Conservation (phyloP, 164 flowering plant species). For the Sextonia rubra region DNA sequence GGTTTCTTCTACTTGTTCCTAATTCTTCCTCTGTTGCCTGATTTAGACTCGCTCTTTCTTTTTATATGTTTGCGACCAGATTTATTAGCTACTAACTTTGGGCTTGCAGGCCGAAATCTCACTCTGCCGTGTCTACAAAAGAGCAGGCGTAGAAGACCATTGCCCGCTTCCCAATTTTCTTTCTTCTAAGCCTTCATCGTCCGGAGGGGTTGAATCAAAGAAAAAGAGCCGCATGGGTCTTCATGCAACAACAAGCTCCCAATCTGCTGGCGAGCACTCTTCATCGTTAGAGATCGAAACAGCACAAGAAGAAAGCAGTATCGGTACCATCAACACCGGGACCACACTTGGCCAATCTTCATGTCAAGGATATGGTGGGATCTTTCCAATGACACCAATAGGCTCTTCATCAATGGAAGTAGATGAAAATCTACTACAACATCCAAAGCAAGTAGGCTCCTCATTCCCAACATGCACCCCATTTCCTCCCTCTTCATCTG, state of each 20-base stretch:
- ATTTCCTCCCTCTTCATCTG: slow-evolving; percentile 19
- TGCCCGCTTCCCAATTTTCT: slow-evolving; percentile 52
- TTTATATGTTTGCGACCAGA: neutral
- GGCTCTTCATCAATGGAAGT: slow-evolving; percentile 17
- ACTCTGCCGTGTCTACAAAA: slow-evolving; percentile 85
- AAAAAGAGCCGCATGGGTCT: slow-evolving; percentile 10
- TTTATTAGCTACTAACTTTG: neutral
- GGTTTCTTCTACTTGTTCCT: neutral
- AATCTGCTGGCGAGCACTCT: slow-evolving; percentile 18
- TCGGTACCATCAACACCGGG: slow-evolving; percentile 38
- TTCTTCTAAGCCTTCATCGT: slow-evolving; percentile 40
- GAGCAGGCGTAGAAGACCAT: slow-evolving; percentile 89
- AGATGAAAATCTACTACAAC: slow-evolving; percentile 10
- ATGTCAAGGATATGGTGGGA: slow-evolving; percentile 13
- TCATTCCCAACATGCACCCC: slow-evolving; percentile 16
- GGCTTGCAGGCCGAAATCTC: slow-evolving; percentile 76
- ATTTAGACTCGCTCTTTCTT: neutral
- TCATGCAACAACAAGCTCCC: slow-evolving; percentile 12
- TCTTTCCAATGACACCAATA: slow-evolving; percentile 1
- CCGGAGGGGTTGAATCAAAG: slow-evolving; percentile 15
- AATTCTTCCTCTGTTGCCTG: neutral
- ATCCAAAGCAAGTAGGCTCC: slow-evolving; percentile 12
- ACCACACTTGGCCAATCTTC: slow-evolving; percentile 43
- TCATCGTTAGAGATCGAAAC: slow-evolving; percentile 16
- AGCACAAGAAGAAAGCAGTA: slow-evolving; percentile 26